Percentiles rank a stretch among this genome's conserved stretches.
These are phyloP conservation scores for Globisporangium nagaii DNA, from an alignment of 352 stramenopile species.

Conservation along the genomic window DNA sequence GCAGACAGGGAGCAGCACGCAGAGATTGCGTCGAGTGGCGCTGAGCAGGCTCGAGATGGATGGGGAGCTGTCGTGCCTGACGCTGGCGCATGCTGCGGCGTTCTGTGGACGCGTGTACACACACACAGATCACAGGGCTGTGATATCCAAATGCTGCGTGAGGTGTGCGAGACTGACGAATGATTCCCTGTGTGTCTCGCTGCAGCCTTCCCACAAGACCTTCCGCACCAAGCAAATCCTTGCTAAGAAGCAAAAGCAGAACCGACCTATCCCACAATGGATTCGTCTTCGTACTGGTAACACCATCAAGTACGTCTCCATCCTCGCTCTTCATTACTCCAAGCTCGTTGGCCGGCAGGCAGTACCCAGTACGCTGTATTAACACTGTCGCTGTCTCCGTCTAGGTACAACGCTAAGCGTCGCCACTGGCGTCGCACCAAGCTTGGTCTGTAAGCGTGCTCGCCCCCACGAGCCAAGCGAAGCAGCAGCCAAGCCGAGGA, in stretches of 20 bases:
- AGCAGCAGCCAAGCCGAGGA: slow-evolving; percentile 4
- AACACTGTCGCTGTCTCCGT: background rate
- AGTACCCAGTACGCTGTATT: background rate
- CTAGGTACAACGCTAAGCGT: slow-evolving; percentile 99
- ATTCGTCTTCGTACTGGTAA: slow-evolving; percentile 99
- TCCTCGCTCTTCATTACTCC: background rate
- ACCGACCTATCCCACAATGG: slow-evolving; percentile 99
- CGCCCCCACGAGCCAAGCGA: slow-evolving; percentile 2
- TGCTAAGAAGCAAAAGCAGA: slow-evolving; percentile 99
- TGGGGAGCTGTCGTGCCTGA: too few relatives aligned
- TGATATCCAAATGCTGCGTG: too few relatives aligned
- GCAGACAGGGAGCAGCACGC: too few relatives aligned
- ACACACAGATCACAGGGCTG: background rate
- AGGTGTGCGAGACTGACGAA: slow-evolving; percentile 1
- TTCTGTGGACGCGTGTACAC: too few relatives aligned
- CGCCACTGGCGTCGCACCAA: slow-evolving; percentile 99
- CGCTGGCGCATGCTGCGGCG: too few relatives aligned
- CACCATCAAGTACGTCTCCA: slow-evolving; percentile 90
- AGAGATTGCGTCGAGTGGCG: too few relatives aligned
- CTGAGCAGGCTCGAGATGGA: too few relatives aligned
- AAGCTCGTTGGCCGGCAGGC: too few relatives aligned
- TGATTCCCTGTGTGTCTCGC: background rate
- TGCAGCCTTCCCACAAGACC: slow-evolving; percentile 98
- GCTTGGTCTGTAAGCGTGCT: slow-evolving; percentile 96
- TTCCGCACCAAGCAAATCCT: slow-evolving; percentile 99